Conservation (phyloP, 495 filamentous ascomycete genomes). For the Penicillium angulare region DNA sequence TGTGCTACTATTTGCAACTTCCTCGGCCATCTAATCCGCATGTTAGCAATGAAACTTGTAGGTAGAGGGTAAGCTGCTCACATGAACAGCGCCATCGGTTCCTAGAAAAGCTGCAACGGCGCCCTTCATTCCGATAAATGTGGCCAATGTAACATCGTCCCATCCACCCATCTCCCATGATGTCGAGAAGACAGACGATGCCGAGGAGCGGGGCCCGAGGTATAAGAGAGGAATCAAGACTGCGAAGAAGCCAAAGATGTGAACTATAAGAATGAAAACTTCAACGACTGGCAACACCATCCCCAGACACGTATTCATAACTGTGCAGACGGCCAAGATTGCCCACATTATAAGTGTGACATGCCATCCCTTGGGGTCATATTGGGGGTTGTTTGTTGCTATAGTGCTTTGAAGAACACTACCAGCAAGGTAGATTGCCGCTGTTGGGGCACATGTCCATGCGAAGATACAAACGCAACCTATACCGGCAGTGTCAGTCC, state of each 20-base stretch:
- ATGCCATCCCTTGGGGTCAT: neutral
- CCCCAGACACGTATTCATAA: neutral
- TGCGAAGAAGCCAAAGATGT: neutral
- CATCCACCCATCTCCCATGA: neutral
- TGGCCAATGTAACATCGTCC: neutral
- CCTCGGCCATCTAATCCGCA: neutral
- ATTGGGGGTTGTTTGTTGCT: neutral
- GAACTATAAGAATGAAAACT: neutral
- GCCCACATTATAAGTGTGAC: constrained; percentile 1
- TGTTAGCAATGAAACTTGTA: neutral
- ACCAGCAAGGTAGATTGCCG: neutral
- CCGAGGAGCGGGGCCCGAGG: neutral
- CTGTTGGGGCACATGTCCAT: neutral
- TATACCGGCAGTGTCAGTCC: neutral
- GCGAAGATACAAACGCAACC: neutral
- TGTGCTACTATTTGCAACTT: neutral
- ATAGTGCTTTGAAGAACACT: constrained; percentile 1
- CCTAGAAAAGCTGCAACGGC: neutral
- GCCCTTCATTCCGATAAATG: constrained; percentile 1
- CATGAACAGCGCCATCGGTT: neutral
- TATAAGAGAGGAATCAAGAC: neutral
- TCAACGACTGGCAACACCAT: neutral
- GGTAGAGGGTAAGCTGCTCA: neutral
- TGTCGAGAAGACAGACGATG: neutral
- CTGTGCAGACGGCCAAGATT: neutral